Evolutionary conservation across 352 stramenopile genomes (phyloP), one percentile per base, ranked within the genome.

Genomic region (Phytophthora lateralis): DNA sequence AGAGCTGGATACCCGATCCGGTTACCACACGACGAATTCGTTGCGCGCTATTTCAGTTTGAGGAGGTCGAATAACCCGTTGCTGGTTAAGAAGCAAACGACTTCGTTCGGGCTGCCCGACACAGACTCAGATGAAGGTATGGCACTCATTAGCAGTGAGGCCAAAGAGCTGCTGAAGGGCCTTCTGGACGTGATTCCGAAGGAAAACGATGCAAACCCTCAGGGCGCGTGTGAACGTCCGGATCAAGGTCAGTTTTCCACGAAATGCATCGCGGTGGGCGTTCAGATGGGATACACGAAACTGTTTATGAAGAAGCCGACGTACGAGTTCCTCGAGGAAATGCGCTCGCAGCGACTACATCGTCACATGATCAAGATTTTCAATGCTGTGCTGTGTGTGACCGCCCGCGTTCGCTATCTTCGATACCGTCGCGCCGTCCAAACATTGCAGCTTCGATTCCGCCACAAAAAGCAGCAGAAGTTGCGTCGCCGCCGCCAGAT

Each of bases 231-330:
- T 18, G 82, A 93, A 52, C 69, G 81, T 61, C 87, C 80, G 15
- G 78, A 91, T 21, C 80, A 91, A 60, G 73, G 72, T 6, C 73
- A 90, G 32, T 93, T 93, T 38, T 63, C 76, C 2, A 79, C 70
- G 6, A 69, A 73, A 35, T 94, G 82, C 29, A 73, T 90, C n/a
- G 34, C 66, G 0, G 80, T 82, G 15, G 83, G 83, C 10, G 59
- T 91, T 60, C 96, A 99, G 67, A 97, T 98, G 72, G 96, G 96
- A 21, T 88, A 90, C 49, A 93, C 95, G 2, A 99, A 99, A 71
- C 96, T 98, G 55, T 99, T 99, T 66, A 65, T 99, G 38, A 96
- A 96, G 47, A 89, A 92, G 55, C 72, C 85, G 44, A 85, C 97
- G 15, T 97, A 97, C 27, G 86, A 95, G 21, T 93, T 93, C 38